Percentiles rank a stretch among this genome's conserved stretches.
Conservation (phyloP, 2,329 filamentous ascomycete genomes). For the Chaetomium globosum region DNA sequence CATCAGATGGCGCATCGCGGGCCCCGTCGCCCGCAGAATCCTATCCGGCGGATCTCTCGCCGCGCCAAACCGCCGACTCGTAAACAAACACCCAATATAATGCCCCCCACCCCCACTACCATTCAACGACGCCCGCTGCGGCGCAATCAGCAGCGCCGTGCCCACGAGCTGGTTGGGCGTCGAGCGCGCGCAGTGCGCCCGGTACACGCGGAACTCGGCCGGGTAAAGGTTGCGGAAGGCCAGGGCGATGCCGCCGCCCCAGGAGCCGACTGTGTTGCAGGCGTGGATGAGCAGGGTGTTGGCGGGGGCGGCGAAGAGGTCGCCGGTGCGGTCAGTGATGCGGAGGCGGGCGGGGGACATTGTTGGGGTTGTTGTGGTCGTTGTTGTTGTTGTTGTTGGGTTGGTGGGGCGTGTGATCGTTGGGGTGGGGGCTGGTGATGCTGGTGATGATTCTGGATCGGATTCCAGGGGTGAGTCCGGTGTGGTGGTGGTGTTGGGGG, state of each 20-base stretch:
- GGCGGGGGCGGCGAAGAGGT: slow-evolving; percentile 32
- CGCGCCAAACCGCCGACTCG: slow-evolving; percentile 23
- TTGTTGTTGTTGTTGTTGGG: not conserved
- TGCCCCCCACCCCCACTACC: slow-evolving; percentile 9
- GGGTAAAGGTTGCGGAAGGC: slow-evolving; percentile 32
- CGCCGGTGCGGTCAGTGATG: slow-evolving; percentile 25
- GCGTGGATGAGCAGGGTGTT: slow-evolving; percentile 34
- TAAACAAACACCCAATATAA: slow-evolving; percentile 33
- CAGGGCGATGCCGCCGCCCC: slow-evolving; percentile 32
- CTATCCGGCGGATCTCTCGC: slow-evolving; percentile 23
- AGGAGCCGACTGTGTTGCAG: slow-evolving; percentile 34
- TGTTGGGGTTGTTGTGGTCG: not conserved
- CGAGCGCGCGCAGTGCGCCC: slow-evolving; percentile 26
- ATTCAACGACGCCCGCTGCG: not conserved
- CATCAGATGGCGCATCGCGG: slow-evolving; percentile 33
- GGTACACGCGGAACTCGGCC: slow-evolving; percentile 28
- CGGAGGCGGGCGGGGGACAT: slow-evolving; percentile 1
- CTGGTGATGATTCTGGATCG: not conserved
- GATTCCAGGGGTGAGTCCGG: not conserved
- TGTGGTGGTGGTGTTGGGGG: not conserved
- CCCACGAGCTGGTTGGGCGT: slow-evolving; percentile 26
- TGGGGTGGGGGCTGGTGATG: not conserved
- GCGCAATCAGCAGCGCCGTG: slow-evolving; percentile 32
- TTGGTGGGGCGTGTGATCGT: not conserved
- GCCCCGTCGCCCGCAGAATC: slow-evolving; percentile 28